phyloP scores from a whole-genome alignment of 1,284 basidiomycete genomes.

The Ceraceosorus guamensis region DNA sequence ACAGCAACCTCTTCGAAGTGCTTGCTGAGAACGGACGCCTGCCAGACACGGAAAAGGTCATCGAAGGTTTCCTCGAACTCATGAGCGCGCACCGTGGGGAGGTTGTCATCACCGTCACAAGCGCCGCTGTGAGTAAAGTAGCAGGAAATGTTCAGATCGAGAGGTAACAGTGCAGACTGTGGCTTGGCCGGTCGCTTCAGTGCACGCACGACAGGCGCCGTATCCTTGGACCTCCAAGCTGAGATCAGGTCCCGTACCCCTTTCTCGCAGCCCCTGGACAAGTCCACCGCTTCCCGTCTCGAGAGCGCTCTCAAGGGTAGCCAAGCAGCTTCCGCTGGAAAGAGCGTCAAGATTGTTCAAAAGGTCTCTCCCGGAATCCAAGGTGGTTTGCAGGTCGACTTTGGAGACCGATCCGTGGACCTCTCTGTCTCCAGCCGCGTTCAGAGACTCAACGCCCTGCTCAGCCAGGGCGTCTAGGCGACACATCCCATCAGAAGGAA shows the following conservation, averaged over 20 bases:
- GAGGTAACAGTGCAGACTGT: too few relatives aligned
- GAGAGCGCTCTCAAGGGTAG: constrained; percentile 43
- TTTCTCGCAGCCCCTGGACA: constrained; percentile 32
- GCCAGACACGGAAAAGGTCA: constrained; percentile 72
- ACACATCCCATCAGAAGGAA: not conserved
- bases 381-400: constrained; percentile 80
- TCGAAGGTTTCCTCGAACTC: constrained; percentile 84
- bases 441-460: constrained; percentile 82
- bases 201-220: too few relatives aligned
- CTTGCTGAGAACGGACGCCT: constrained; percentile 91
- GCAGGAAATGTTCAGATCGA: too few relatives aligned
- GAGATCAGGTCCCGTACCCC: not conserved
- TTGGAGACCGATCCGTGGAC: constrained; percentile 96
- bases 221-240: too few relatives aligned
- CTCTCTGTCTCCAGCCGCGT: constrained; percentile 86
- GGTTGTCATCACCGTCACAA: constrained; percentile 84
- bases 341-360: constrained; percentile 43
- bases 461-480: constrained; percentile 44
- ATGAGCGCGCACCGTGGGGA: constrained; percentile 87
- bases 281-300: constrained; percentile 37
- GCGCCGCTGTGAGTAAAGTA: constrained; percentile 51
- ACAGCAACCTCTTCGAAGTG: constrained; percentile 72
- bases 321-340: constrained; percentile 39
- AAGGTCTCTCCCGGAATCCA: constrained; percentile 46
- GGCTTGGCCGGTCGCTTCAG: too few relatives aligned